Evolutionary conservation across 2,329 filamentous ascomycete species (phyloP), one percentile per base, ranked within the genome.

Genomic region (Penicillium occitanis): DNA sequence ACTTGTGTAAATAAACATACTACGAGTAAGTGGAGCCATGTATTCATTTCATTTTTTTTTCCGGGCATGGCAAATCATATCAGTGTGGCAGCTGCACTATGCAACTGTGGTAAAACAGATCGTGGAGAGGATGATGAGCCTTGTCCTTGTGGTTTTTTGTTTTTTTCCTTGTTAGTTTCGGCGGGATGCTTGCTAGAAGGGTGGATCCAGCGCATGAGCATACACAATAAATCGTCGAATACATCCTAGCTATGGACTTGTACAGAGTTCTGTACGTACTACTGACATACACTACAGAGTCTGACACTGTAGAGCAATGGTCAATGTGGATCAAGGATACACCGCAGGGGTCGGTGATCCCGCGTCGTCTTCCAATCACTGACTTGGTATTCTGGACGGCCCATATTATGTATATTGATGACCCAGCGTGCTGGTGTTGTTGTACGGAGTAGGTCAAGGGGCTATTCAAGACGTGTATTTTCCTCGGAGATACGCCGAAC

Each of bases 71-170:
- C 60, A 53, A 63, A 63, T 63, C 61, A 63, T 51, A 25, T 35
- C n/a, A 25, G 28, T 48, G 33, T 37, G 59, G 59, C 44, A 62
- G 48, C 50, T 55, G 61, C 61, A 63, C 17, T 53, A 44, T 51
- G 60, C 61, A 55, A 50, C 61, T 42, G 48, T 57, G 50, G 35
- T 44, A 44, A 44, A 63, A 63, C 50, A 57, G 61, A 63, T 57
- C 61, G 61, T 63, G 50, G 61, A 46, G 50, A 57, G 33, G 44
- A 25, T 44, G 37, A 35, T 59, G 59, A 46, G 33, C 55, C 33
- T 60, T 61, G 59, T 55, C 30, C 51, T 35, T n/a, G 33, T 50
- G 28, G 33, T 14, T 35, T 19, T 42, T 48, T 35, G 10, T 37
- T 37, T 35, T 50, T 50, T 25, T n/a, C n/a, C 17, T 46, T 37